Conservation (phyloP, 148 eudicot genomes). For the Rhododendron williamsianum region DNA sequence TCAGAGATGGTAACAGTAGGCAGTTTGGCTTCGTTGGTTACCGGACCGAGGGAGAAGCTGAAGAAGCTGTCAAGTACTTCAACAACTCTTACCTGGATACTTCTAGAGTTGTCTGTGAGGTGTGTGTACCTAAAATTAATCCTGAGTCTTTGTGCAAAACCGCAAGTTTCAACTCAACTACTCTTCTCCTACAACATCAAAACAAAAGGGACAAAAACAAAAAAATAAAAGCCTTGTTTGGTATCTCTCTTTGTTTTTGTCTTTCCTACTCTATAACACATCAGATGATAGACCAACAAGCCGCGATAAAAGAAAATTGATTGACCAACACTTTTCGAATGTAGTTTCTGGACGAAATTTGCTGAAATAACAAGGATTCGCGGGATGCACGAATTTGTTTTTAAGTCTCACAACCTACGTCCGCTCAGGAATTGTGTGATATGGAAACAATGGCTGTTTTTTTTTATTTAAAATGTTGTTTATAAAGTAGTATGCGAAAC, state of each 20-base stretch:
- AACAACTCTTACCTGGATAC: constrained; percentile 70
- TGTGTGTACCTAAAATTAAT: constrained; percentile 16
- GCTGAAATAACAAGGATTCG: background rate
- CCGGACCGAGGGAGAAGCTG: constrained; percentile 71
- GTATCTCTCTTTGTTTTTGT: background rate
- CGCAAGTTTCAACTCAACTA: background rate
- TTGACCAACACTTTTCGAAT: background rate
- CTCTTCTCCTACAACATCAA: background rate
- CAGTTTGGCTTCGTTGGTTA: constrained; percentile 90
- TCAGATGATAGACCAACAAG: background rate
- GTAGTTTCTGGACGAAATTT: background rate
- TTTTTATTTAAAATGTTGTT: background rate
- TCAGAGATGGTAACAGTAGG: constrained; percentile 28
- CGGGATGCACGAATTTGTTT: background rate
- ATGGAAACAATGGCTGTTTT: background rate
- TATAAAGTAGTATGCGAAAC: background rate
- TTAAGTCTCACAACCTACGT: background rate
- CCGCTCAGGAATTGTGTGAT: background rate
- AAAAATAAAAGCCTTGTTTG: background rate
- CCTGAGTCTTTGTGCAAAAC: background rate
- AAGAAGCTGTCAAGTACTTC: constrained; percentile 71
- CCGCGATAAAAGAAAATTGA: background rate
- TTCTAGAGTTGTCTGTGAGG: constrained; percentile 73
- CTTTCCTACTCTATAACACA: background rate
- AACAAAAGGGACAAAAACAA: background rate